These are phyloP conservation scores for Monascus purpureus DNA, from an alignment of 495 filamentous ascomycete species.

Conservation along the genomic window DNA sequence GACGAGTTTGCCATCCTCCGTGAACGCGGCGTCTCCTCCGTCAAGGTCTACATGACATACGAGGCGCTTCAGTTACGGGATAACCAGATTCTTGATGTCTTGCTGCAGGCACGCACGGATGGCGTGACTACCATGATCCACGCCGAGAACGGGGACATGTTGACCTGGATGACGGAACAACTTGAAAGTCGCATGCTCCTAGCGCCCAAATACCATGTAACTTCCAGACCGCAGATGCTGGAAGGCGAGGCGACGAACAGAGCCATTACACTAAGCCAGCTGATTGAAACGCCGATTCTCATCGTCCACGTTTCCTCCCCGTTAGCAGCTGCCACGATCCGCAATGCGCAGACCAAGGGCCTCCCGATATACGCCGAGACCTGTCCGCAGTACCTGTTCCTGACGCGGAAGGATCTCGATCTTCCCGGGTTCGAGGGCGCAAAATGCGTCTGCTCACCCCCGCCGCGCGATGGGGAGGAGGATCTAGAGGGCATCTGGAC, in stretches of 20 bases:
- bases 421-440: constrained; percentile 39
- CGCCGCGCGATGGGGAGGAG: constrained; percentile 17
- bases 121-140: constrained; percentile 48
- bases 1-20: constrained; percentile 27
- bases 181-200: constrained; percentile 28
- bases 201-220: constrained; percentile 41
- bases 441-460: constrained; percentile 36
- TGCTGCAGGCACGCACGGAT: constrained; percentile 31
- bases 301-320: constrained; percentile 46
- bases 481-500: constrained; percentile 32
- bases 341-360: constrained; percentile 37
- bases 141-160: constrained; percentile 44
- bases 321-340: constrained; percentile 36
- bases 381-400: constrained; percentile 51
- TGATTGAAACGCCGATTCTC: constrained; percentile 42
- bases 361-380: constrained; percentile 50
- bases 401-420: constrained; percentile 37
- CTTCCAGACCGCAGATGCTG: constrained; percentile 37
- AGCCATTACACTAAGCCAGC: constrained; percentile 37
- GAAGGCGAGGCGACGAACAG: constrained; percentile 47
- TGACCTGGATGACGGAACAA: constrained; percentile 33
- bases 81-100: constrained; percentile 39
- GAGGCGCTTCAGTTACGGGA: constrained; percentile 40
- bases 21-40: constrained; percentile 36
- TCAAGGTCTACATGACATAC: constrained; percentile 57